These are phyloP conservation scores for Ormosia emarginata DNA, from an alignment of 306 rosid species.

Conservation along the genomic window DNA sequence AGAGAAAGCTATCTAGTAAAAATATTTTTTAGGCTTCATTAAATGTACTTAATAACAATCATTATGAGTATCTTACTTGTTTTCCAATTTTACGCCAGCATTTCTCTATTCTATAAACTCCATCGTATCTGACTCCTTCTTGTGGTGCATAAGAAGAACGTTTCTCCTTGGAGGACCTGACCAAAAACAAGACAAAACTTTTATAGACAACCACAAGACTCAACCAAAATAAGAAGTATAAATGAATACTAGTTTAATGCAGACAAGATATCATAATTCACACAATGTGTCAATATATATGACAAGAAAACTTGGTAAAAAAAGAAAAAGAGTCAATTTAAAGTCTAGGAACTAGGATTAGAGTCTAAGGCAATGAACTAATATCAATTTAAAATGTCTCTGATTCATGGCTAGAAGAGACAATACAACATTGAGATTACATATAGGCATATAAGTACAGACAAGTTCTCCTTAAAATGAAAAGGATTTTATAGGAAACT, in stretches of 20 bases:
- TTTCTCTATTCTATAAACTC: constrained; percentile 74
- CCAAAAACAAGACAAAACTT: not conserved
- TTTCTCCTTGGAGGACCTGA: constrained; percentile 78
- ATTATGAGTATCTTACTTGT: constrained; percentile 44
- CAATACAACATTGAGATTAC: not conserved
- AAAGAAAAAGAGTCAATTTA: too few species aligned
- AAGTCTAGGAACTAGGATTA: too few species aligned
- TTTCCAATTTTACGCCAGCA: constrained; percentile 81
- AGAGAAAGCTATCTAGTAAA: not conserved
- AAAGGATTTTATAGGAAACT: not conserved
- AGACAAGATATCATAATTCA: not conserved
- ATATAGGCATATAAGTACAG: not conserved
- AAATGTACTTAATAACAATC: not conserved
- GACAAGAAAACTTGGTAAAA: not conserved
- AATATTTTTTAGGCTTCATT: not conserved
- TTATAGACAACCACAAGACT: not conserved
- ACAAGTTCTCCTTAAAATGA: not conserved
- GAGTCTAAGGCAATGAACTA: too few species aligned
- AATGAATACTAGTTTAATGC: not conserved
- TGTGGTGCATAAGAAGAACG: constrained; percentile 81
- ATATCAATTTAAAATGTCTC: not conserved
- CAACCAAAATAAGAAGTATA: not conserved
- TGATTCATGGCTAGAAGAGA: not conserved
- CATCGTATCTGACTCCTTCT: constrained; percentile 73
- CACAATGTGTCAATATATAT: not conserved